Percentiles rank a stretch among this genome's conserved stretches.
Evolutionary conservation across 805 yeast genomes (phyloP).

Genomic region (Schwanniomyces occidentalis): DNA sequence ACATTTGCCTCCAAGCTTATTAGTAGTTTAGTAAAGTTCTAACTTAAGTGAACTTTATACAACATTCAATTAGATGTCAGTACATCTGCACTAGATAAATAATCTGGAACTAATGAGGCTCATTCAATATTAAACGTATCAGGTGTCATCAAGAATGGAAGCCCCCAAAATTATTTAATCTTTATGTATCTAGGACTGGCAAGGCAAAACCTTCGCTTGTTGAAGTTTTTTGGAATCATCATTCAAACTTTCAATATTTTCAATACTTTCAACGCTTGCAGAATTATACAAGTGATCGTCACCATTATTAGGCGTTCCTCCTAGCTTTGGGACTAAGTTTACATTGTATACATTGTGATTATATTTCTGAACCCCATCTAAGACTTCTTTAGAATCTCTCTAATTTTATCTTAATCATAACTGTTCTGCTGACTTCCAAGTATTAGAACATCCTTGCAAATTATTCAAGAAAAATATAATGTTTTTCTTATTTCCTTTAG

Average conservation of each 20-base stretch:
- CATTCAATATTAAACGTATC: conserved; percentile 2
- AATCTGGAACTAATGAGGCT: conserved; percentile 2
- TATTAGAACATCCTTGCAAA: conserved; percentile 1
- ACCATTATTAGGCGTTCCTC: too few species aligned
- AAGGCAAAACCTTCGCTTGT: background rate
- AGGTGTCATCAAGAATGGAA: conserved; percentile 1
- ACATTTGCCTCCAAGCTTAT: too few species aligned
- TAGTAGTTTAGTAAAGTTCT: too few species aligned
- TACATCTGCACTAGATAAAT: too few species aligned
- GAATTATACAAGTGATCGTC: too few species aligned
- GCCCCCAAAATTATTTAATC: conserved; percentile 1
- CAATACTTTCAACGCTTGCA: background rate
- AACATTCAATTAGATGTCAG: too few species aligned
- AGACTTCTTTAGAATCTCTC: conserved; percentile 1
- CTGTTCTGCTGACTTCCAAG: conserved; percentile 1
- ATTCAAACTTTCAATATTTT: background rate
- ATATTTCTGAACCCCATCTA: background rate
- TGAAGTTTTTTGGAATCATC: background rate
- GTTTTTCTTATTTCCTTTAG: background rate
- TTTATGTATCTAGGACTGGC: background rate
- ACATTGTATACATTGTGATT: too few species aligned
- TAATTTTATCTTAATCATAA: background rate
- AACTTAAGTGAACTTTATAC: too few species aligned
- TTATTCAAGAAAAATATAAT: background rate
- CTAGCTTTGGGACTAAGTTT: too few species aligned